phyloP scores from a whole-genome alignment of 352 stramenopile genomes.

The Phytophthora constricta region DNA sequence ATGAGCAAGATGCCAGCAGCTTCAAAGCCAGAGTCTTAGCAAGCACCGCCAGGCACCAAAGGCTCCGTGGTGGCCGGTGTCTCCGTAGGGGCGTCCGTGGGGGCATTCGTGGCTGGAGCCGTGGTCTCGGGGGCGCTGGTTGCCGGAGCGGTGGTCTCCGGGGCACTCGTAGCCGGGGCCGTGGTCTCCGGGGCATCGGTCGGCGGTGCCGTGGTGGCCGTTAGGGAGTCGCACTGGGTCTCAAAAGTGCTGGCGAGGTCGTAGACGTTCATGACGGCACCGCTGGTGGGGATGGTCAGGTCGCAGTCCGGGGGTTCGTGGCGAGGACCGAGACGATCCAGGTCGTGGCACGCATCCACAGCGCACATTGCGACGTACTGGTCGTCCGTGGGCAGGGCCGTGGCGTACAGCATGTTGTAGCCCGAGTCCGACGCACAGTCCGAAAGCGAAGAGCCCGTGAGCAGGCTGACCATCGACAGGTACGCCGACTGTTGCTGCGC shows the following conservation, averaged over 20 bases:
- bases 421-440: conserved; percentile 29
- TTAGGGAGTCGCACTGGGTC: conserved; percentile 18
- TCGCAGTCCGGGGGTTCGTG: conserved; percentile 47
- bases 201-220: conserved; percentile 15
- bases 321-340: conserved; percentile 35
- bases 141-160: background rate
- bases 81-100: conserved; percentile 12
- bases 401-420: conserved; percentile 51
- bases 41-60: conserved; percentile 20
- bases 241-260: conserved; percentile 34
- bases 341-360: conserved; percentile 29
- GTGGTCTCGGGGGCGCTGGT: conserved; percentile 11
- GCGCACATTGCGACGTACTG: conserved; percentile 43
- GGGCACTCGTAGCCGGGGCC: background rate
- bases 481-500: conserved; percentile 31
- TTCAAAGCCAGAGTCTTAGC: too few species aligned
- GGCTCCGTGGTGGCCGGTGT: conserved; percentile 18
- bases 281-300: conserved; percentile 50
- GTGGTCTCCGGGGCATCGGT: conserved; percentile 17
- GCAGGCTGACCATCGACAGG: conserved; percentile 28
- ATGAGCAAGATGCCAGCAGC: too few species aligned
- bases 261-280: conserved; percentile 47
- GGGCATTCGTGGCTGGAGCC: conserved; percentile 9
- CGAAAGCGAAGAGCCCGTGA: conserved; percentile 24
- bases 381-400: conserved; percentile 25